Evolutionary conservation across 2,329 filamentous ascomycete genomes (phyloP).

Genomic region (Colletotrichum sp.): DNA sequence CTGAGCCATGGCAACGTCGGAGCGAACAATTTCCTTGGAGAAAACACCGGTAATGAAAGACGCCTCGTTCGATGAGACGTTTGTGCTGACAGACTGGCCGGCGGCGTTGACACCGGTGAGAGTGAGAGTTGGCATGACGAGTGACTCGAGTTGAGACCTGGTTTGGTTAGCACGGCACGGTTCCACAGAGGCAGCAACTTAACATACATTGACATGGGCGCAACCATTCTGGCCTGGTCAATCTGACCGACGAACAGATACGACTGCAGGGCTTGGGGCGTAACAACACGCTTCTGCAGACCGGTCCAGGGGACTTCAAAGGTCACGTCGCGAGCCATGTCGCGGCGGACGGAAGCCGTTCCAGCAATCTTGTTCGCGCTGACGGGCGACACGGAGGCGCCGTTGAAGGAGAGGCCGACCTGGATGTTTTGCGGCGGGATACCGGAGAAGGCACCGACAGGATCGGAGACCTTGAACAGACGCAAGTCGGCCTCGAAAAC

Average conservation of each 20-base stretch:
- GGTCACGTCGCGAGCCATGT: constrained; percentile 20
- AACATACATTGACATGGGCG: constrained; percentile 67
- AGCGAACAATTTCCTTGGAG: constrained; percentile 60
- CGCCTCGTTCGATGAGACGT: constrained; percentile 72
- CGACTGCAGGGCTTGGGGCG: constrained; percentile 58
- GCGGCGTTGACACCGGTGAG: constrained; percentile 62
- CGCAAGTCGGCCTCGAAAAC: constrained; percentile 79
- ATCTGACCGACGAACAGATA: constrained; percentile 75
- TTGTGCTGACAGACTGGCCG: constrained; percentile 62
- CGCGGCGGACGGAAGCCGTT: constrained; percentile 25
- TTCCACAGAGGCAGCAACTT: background rate
- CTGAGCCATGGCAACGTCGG: constrained; percentile 52
- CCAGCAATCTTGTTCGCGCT: constrained; percentile 30
- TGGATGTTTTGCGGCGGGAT: constrained; percentile 58
- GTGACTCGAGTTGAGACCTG: constrained; percentile 63
- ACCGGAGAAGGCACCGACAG: constrained; percentile 58
- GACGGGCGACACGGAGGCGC: constrained; percentile 56
- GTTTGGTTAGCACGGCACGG: constrained; percentile 12
- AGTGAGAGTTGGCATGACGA: constrained; percentile 72
- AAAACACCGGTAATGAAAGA: constrained; percentile 76
- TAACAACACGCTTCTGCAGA: constrained; percentile 19
- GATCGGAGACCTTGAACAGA: constrained; percentile 71
- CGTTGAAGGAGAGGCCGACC: constrained; percentile 59
- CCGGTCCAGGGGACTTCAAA: background rate
- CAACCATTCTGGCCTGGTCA: constrained; percentile 58